Evolutionary conservation across 2,329 filamentous ascomycete genomes (phyloP).

Genomic region (Atkinsonella hypoxylon): DNA sequence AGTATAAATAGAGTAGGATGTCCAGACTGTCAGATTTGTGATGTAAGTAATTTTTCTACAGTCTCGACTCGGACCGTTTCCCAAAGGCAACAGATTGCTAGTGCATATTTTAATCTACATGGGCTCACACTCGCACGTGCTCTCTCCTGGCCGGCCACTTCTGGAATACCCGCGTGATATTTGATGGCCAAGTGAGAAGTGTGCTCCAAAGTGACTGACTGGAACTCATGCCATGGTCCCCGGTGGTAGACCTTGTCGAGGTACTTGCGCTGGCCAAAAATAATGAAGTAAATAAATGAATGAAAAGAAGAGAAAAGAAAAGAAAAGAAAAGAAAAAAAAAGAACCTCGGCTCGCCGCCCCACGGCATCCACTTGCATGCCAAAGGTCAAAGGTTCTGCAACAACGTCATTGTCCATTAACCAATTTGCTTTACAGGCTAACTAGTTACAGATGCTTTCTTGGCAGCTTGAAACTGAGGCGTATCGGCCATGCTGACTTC

Average conservation of each 20-base stretch:
- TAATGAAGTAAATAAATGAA: too few species aligned
- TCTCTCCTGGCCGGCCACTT: slow-evolving; percentile 33
- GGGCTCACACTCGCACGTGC: slow-evolving; percentile 8
- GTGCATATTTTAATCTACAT: neutral
- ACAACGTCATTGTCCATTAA: neutral
- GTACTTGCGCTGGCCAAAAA: slow-evolving; percentile 14
- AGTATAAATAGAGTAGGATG: neutral
- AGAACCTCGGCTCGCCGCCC: neutral
- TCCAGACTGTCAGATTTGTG: neutral
- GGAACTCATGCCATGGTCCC: slow-evolving; percentile 35
- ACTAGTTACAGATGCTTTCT: neutral
- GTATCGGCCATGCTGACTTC: slow-evolving; percentile 11
- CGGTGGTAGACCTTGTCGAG: slow-evolving; percentile 23
- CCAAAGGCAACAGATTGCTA: neutral
- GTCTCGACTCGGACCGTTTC: neutral
- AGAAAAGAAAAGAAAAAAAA: neutral
- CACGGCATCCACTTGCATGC: too few species aligned
- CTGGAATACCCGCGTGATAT: slow-evolving; percentile 28
- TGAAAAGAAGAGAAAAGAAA: too few species aligned
- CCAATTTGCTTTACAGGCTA: neutral
- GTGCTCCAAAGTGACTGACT: slow-evolving; percentile 25
- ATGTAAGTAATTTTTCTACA: neutral
- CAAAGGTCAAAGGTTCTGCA: neutral
- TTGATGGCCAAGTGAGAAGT: slow-evolving; percentile 27
- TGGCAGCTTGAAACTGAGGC: neutral